Conservation (phyloP, 352 stramenopile genomes). For the Globisporangium emineosum region DNA sequence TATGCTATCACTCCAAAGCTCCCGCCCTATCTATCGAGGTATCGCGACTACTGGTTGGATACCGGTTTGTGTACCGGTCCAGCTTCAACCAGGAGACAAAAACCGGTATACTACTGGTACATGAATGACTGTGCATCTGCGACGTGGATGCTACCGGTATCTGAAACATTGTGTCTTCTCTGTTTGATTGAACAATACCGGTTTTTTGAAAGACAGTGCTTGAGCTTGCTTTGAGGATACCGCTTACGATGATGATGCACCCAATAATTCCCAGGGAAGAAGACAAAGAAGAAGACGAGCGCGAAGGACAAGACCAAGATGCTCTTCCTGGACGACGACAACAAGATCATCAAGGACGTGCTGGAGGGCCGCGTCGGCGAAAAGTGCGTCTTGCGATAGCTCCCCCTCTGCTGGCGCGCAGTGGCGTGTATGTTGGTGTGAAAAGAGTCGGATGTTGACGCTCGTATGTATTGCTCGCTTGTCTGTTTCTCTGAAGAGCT, state of each 20-base stretch:
- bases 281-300: conserved; percentile 15
- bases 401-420: not conserved
- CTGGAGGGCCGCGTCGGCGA: conserved; percentile 64
- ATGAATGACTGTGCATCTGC: not conserved
- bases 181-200: not conserved
- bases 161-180: not conserved
- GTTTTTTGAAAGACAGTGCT: not conserved
- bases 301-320: conserved; percentile 26
- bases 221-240: not conserved
- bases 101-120: conserved; percentile 13
- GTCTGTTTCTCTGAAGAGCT: conserved; percentile 34
- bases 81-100: conserved; percentile 19
- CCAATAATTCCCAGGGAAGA: conserved; percentile 21
- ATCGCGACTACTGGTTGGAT: not conserved
- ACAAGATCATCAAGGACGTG: conserved; percentile 89
- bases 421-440: not conserved
- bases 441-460: not conserved
- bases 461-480: not conserved
- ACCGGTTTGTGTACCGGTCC: conserved; percentile 6
- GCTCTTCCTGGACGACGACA: conserved; percentile 84
- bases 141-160: not conserved
- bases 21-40: not conserved
- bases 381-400: conserved; percentile 38
- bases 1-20: not conserved
- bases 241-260: not conserved